Conservation (phyloP, 169 alveolate genomes). For the Plasmodium relictum region DNA sequence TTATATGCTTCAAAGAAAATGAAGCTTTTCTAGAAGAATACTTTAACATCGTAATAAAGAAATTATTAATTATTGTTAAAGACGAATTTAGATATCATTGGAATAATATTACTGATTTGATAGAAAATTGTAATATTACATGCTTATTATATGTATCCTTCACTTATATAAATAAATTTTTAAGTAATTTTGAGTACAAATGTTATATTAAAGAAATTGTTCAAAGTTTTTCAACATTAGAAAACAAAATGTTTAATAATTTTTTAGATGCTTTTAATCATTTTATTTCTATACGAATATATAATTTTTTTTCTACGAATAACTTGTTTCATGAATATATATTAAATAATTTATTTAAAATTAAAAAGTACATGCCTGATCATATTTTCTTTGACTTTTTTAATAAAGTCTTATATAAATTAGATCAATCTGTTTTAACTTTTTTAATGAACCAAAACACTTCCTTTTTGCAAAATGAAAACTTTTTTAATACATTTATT, state of each 20-base stretch:
- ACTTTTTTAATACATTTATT: conserved; percentile 25
- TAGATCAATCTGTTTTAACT: conserved; percentile 43
- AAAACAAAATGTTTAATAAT: conserved; percentile 66
- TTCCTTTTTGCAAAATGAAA: conserved; percentile 59
- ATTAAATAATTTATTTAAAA: conserved; percentile 42
- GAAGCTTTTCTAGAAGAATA: conserved; percentile 39
- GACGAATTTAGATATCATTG: conserved; percentile 72
- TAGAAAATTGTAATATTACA: conserved; percentile 44
- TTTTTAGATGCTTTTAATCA: conserved; percentile 75
- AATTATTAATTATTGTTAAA: conserved; percentile 46
- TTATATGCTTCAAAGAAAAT: conserved; percentile 5
- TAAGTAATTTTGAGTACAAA: conserved; percentile 22
- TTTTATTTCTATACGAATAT: conserved; percentile 57
- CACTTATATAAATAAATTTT: conserved; percentile 24
- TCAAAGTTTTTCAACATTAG: conserved; percentile 31
- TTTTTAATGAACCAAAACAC: conserved; percentile 35
- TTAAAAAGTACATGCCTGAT: conserved; percentile 43
- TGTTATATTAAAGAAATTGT: conserved; percentile 45
- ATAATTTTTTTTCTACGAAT: conserved; percentile 53
- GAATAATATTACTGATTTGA: conserved; percentile 65
- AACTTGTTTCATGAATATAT: conserved; percentile 61
- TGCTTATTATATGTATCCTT: conserved; percentile 65
- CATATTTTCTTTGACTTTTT: conserved; percentile 15
- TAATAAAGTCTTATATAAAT: conserved; percentile 30
- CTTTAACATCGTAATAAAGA: conserved; percentile 43